Percentiles rank a stretch among this genome's conserved stretches.
Evolutionary conservation across 2,329 filamentous ascomycete species (phyloP).

Genomic region (Xylaria sp.): DNA sequence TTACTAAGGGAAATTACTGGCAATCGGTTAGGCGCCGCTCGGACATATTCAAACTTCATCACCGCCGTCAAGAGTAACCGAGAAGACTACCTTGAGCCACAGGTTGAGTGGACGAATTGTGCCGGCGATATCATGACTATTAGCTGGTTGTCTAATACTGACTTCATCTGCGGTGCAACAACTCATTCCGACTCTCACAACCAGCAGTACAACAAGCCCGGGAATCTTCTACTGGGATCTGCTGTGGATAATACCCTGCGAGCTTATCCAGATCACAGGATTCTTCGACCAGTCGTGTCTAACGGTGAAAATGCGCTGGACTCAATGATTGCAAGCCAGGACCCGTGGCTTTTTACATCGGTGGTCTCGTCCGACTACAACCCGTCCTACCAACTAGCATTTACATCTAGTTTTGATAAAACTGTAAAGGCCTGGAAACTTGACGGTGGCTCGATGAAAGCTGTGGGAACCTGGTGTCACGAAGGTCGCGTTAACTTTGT

Average conservation of each 20-base stretch:
- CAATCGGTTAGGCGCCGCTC: slow-evolving; percentile 49
- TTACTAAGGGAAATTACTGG: slow-evolving; percentile 57
- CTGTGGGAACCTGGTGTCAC: slow-evolving; percentile 60
- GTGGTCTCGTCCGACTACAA: slow-evolving; percentile 67
- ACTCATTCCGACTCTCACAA: slow-evolving; percentile 67
- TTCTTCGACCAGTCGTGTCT: slow-evolving; percentile 58
- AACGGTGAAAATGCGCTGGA: slow-evolving; percentile 60
- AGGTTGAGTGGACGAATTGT: slow-evolving; percentile 64
- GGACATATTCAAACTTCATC: slow-evolving; percentile 51
- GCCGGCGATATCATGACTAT: slow-evolving; percentile 66
- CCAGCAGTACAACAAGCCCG: slow-evolving; percentile 70
- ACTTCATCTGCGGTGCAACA: slow-evolving; percentile 66
- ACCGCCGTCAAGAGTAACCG: slow-evolving; percentile 51
- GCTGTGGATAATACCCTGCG: slow-evolving; percentile 50
- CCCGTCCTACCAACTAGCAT: slow-evolving; percentile 50
- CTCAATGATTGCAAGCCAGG: slow-evolving; percentile 63
- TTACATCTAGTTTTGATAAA: slow-evolving; percentile 66
- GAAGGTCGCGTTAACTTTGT: slow-evolving; percentile 68
- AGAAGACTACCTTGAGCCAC: slow-evolving; percentile 59
- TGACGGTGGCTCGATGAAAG: slow-evolving; percentile 50
- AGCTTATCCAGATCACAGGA: slow-evolving; percentile 62
- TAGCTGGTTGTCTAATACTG: slow-evolving; percentile 59
- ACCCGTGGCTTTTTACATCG: slow-evolving; percentile 68
- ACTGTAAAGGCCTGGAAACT: slow-evolving; percentile 66
- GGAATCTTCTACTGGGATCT: slow-evolving; percentile 65